phyloP scores from a whole-genome alignment of 768 basidiomycete species.

The Cystoderma amianthinum region DNA sequence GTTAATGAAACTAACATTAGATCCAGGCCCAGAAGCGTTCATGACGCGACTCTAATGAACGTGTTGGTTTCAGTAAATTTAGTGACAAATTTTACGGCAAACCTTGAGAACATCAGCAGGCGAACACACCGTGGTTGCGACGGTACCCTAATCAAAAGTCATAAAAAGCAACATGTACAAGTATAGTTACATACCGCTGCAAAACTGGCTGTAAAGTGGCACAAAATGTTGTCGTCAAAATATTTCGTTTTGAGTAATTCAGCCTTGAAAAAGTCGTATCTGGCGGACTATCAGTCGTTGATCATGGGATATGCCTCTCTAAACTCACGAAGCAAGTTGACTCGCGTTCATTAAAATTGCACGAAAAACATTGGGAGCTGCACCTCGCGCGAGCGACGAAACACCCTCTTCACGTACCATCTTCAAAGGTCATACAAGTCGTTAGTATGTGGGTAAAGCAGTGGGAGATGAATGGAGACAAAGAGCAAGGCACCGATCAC shows the following conservation, averaged over 20 bases:
- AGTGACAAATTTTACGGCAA: conserved; percentile 6
- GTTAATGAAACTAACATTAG: conserved; percentile 40
- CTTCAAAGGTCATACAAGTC: conserved; percentile 23
- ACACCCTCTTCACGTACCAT: conserved; percentile 86
- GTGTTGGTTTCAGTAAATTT: not conserved
- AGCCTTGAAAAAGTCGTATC: conserved; percentile 90
- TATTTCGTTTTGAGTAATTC: conserved; percentile 65
- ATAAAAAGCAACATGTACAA: conserved; percentile 1
- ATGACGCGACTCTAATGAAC: conserved; percentile 66
- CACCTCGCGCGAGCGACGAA: conserved; percentile 69
- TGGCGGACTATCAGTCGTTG: conserved; percentile 13
- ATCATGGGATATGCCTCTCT: not conserved
- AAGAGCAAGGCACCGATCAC: not conserved
- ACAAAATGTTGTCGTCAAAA: conserved; percentile 76
- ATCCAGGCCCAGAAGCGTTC: conserved; percentile 82
- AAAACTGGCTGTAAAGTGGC: conserved; percentile 83
- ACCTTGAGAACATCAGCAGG: conserved; percentile 84
- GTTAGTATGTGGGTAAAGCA: conserved; percentile 5
- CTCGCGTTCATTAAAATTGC: conserved; percentile 88
- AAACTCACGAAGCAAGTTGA: conserved; percentile 82
- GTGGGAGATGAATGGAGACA: not conserved
- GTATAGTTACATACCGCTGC: conserved; percentile 53
- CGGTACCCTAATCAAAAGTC: conserved; percentile 54
- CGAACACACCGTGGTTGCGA: conserved; percentile 85
- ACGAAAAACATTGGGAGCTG: conserved; percentile 81